These are phyloP conservation scores for Kalmanozyma brasiliensis DNA, from an alignment of 1,284 basidiomycete genomes.

Conservation along the genomic window DNA sequence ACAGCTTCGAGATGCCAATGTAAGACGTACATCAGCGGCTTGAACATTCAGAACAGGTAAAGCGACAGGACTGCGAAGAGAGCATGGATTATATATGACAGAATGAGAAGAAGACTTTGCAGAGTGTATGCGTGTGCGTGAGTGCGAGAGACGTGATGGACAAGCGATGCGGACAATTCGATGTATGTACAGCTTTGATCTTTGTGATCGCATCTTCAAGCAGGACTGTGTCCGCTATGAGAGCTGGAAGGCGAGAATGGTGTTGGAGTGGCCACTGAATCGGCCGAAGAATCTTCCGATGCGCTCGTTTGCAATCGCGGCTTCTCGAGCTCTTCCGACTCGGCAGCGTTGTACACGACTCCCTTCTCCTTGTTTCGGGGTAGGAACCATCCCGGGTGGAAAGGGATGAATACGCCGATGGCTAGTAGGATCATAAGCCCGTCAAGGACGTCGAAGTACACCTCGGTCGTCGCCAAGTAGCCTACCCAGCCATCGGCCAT, in stretches of 20 bases:
- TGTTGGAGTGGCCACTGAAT: neutral
- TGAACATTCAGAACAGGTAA: too few species aligned
- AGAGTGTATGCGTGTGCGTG: too few species aligned
- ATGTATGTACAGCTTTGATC: too few species aligned
- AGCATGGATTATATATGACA: too few species aligned
- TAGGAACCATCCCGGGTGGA: constrained; percentile 37
- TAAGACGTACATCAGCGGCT: too few species aligned
- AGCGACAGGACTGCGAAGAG: too few species aligned
- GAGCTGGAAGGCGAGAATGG: constrained; percentile 9
- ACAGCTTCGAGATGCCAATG: too few species aligned
- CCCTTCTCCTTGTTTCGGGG: constrained; percentile 23
- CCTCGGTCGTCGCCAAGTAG: constrained; percentile 31
- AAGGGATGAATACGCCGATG: constrained; percentile 38
- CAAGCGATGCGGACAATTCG: too few species aligned
- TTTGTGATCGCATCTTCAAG: neutral
- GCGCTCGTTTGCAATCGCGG: neutral
- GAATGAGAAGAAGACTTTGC: too few species aligned
- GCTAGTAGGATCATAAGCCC: constrained; percentile 44
- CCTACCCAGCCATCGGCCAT: constrained; percentile 48
- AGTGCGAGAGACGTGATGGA: too few species aligned
- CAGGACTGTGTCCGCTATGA: constrained; percentile 14
- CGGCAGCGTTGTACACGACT: constrained; percentile 20
- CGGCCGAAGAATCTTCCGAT: constrained; percentile 4
- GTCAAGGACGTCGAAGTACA: constrained; percentile 43
- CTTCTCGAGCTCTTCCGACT: constrained; percentile 17